Evolutionary conservation across 2,329 filamentous ascomycete genomes (phyloP).

Genomic region (Trichoderma pleuroti): DNA sequence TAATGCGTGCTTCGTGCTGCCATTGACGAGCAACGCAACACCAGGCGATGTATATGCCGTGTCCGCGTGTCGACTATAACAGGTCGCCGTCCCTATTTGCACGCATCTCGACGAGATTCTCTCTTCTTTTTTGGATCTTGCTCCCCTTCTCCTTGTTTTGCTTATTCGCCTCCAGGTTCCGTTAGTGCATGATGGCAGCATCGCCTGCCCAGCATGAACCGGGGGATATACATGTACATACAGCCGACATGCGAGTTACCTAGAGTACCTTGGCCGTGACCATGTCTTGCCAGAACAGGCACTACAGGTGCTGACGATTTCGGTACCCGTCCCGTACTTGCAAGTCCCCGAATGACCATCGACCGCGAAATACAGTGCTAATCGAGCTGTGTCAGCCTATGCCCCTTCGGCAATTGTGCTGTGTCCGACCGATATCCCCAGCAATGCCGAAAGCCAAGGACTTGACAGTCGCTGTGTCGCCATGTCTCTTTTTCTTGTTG

Average conservation of each 20-base stretch:
- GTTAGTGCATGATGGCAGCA: background rate
- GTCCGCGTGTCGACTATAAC: background rate
- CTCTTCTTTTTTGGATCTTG: background rate
- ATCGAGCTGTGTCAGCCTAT: slow-evolving; percentile 2
- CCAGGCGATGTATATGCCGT: background rate
- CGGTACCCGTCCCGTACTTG: background rate
- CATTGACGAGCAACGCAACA: background rate
- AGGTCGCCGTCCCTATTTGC: background rate
- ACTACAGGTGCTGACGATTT: background rate
- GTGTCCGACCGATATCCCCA: background rate
- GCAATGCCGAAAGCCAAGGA: background rate
- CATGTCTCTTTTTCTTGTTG: background rate
- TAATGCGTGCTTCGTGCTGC: background rate
- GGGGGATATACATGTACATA: background rate
- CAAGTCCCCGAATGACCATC: background rate
- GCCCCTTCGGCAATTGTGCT: slow-evolving; percentile 10
- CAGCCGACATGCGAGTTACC: background rate
- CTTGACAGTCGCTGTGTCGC: background rate
- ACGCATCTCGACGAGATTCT: background rate
- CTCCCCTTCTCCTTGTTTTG: background rate
- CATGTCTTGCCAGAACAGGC: background rate
- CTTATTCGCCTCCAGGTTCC: background rate
- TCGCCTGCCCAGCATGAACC: background rate
- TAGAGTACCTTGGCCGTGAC: background rate
- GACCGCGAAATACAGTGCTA: background rate